Conservation (phyloP, 2,329 filamentous ascomycete species). For the Epichloe baconii region DNA sequence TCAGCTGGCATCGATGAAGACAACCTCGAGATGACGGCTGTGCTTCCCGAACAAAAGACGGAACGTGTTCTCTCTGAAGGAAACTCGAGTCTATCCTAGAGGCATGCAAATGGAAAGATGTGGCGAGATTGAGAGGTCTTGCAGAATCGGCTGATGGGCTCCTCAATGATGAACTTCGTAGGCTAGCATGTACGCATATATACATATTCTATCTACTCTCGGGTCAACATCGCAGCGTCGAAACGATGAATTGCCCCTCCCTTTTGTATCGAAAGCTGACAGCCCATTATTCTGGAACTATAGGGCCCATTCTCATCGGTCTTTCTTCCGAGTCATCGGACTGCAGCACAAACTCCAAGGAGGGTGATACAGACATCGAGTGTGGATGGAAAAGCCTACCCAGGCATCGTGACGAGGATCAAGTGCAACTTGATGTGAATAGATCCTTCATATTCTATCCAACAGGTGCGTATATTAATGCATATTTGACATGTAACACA, state of each 20-base stretch:
- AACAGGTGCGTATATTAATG: conserved; percentile 37
- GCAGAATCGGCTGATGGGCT: conserved; percentile 55
- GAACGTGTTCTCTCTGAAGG: conserved; percentile 1
- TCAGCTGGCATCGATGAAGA: not conserved
- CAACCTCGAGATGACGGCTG: conserved; percentile 5
- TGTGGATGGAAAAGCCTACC: conserved; percentile 50
- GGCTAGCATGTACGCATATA: conserved; percentile 54
- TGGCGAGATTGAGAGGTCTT: conserved; percentile 40
- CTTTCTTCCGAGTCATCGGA: conserved; percentile 3
- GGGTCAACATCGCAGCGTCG: conserved; percentile 4
- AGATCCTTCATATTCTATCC: conserved; percentile 98
- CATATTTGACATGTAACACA: not conserved
- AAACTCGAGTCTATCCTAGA: conserved; percentile 22
- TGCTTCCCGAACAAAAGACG: not conserved
- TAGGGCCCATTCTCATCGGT: conserved; percentile 52
- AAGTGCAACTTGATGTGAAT: conserved; percentile 85
- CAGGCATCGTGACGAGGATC: conserved; percentile 74
- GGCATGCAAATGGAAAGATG: conserved; percentile 47
- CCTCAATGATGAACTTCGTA: conserved; percentile 53
- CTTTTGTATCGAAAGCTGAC: not conserved
- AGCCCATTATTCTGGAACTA: not conserved
- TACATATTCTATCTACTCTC: conserved; percentile 2
- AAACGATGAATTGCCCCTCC: not conserved
- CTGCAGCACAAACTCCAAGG: not conserved
- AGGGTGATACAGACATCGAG: not conserved